Base-by-base conservation (phyloP, 2,329 filamentous ascomycete genomes). In the Phialophora chinensis region DNA sequence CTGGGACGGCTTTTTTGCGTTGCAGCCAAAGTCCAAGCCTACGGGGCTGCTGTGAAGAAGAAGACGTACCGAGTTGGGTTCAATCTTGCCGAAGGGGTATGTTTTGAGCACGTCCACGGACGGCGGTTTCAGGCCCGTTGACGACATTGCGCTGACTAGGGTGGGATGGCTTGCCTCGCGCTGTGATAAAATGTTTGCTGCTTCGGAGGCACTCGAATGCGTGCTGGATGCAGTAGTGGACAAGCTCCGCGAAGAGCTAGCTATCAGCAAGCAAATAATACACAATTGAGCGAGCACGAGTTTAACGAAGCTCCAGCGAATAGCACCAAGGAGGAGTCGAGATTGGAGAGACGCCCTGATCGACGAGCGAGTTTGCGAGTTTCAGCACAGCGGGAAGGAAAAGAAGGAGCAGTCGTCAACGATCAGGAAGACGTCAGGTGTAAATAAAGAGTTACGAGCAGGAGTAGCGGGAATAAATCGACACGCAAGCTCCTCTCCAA, bases 71-170 rank as follows among this genome's bases (percentile, higher is more conserved):
- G 69, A 72, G 49, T 72, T 69, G 31, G 71, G 71, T 52, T 72
- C 71, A 42, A 72, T 72, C 63, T 72, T 72, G 29, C 71, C 71
- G 44, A 72, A 69, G 12, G 71, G 71, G 42, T 72, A 72, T 11
- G 54, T 56, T 61, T 54, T 66, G 31, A 68, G 64, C 33, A 66
- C 56, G 6, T 66, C 66, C 7, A 27, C 64, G 14, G 66, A 63
- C 23, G 69, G 69, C 31, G 69, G 69, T 54, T 71, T 71, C 29
- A 71, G 50, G 12, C 66, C 57, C 7, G 65, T 61, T 20, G 63
- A 29, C 17, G 56, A 29, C 52, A 63, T 60, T 35, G 59, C 47
- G 23, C 42, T 20, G 29, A 50, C 60, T 53, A 17, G 35, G 35
- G 12, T 14, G 4, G 2, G 42, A 31, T 2, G 17, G 55, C 2